Conservation (phyloP, 208 protist species). For the Leishmania martiniquensis region DNA sequence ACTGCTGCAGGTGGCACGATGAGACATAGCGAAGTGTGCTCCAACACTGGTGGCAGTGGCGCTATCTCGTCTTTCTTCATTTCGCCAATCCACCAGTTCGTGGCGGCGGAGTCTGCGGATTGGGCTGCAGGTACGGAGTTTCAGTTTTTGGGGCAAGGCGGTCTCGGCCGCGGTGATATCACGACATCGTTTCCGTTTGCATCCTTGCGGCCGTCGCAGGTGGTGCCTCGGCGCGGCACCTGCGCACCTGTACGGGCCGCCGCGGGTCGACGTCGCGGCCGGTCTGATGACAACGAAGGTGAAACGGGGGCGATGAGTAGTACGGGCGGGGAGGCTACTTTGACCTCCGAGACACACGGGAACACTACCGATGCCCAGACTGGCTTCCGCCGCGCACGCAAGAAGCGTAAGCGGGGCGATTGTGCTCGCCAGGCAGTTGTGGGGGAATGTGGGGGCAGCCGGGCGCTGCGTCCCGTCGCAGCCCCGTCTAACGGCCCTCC, state of each 20-base stretch:
- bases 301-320: background rate
- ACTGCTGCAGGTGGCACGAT: background rate
- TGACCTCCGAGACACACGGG: background rate
- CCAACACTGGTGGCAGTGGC: background rate
- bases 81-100: conserved; percentile 76
- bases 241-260: background rate
- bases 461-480: conserved; percentile 43
- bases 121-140: conserved; percentile 30
- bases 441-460: conserved; percentile 52
- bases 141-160: conserved; percentile 66
- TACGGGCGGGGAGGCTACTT: background rate
- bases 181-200: background rate
- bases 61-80: conserved; percentile 65
- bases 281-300: conserved; percentile 7
- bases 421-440: conserved; percentile 19
- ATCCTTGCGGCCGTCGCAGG: background rate
- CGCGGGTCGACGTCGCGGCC: conserved; percentile 11
- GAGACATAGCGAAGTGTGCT: background rate
- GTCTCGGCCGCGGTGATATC: conserved; percentile 15
- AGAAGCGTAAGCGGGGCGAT: conserved; percentile 34
- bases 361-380: background rate
- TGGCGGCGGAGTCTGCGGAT: conserved; percentile 55
- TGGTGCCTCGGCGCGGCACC: background rate
- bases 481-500: conserved; percentile 45
- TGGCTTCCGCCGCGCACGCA: background rate